phyloP scores from a whole-genome alignment of 2,329 filamentous ascomycete species.

The Scedosporium apiospermum region DNA sequence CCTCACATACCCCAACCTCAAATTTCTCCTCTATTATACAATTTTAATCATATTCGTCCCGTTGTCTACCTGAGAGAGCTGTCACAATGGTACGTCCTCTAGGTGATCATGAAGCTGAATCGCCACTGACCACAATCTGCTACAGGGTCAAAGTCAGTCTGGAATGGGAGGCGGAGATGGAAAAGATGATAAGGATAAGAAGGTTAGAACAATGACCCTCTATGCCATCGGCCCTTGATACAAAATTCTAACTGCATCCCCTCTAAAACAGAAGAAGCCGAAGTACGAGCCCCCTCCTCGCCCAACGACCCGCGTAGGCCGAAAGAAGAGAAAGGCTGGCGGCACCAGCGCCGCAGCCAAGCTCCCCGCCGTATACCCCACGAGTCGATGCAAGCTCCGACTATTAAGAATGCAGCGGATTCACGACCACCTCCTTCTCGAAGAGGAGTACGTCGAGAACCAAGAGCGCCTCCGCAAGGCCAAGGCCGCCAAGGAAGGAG shows the following conservation, averaged over 20 bases:
- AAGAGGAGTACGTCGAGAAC: slow-evolving; percentile 99
- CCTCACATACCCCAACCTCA: background rate
- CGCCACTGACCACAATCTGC: background rate
- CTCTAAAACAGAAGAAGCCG: slow-evolving; percentile 75
- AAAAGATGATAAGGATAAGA: slow-evolving; percentile 86
- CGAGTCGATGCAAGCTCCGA: slow-evolving; percentile 92
- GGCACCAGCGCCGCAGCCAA: slow-evolving; percentile 93
- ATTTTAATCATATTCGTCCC: background rate
- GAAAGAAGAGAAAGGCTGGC: slow-evolving; percentile 95
- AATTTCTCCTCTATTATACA: background rate
- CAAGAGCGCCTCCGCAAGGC: slow-evolving; percentile 92
- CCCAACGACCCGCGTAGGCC: slow-evolving; percentile 90
- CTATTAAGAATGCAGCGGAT: slow-evolving; percentile 97
- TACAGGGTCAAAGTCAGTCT: slow-evolving; percentile 74
- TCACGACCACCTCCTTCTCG: slow-evolving; percentile 91
- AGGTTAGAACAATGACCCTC: slow-evolving; percentile 43
- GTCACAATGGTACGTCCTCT: background rate
- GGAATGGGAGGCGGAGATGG: slow-evolving; percentile 75
- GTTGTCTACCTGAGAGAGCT: background rate
- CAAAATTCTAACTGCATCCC: background rate
- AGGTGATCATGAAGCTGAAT: background rate
- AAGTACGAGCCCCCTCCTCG: slow-evolving; percentile 98
- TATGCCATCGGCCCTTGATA: background rate
- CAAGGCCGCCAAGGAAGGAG: slow-evolving; percentile 68
- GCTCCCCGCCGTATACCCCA: slow-evolving; percentile 87